Conservation (phyloP, 2,329 filamentous ascomycete genomes). For the Neocatenulostroma microsporum region DNA sequence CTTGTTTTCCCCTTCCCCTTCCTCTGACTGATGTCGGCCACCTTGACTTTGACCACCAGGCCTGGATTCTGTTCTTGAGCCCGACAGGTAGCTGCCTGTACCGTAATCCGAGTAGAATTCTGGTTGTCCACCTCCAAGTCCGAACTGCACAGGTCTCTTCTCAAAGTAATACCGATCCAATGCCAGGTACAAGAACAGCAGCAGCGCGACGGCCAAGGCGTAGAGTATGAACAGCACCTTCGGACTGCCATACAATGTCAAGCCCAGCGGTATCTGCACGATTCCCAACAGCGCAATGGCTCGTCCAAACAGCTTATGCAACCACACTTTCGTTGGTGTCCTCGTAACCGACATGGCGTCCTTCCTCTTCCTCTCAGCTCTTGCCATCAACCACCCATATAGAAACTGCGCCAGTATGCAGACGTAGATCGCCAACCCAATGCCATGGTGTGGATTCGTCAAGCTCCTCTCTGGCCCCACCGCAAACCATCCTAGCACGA, state of each 20-base stretch:
- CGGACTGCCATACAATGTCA: constrained; percentile 89
- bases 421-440: constrained; percentile 70
- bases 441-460: constrained; percentile 78
- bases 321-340: constrained; percentile 46
- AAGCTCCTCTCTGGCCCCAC: constrained; percentile 64
- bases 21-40: constrained; percentile 27
- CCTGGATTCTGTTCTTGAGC: constrained; percentile 40
- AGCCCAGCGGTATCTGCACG: constrained; percentile 76
- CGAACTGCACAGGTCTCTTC: constrained; percentile 36
- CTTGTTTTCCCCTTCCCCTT: constrained; percentile 18
- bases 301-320: constrained; percentile 86
- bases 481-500: constrained; percentile 69
- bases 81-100: constrained; percentile 54
- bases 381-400: constrained; percentile 58
- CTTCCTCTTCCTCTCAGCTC: constrained; percentile 41
- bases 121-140: constrained; percentile 3
- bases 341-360: constrained; percentile 35
- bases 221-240: constrained; percentile 78
- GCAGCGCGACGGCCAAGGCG: constrained; percentile 64
- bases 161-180: constrained; percentile 58
- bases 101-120: constrained; percentile 46
- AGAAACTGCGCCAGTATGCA: constrained; percentile 64
- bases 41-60: not conserved
- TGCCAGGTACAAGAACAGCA: constrained; percentile 71
- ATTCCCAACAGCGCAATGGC: constrained; percentile 72